phyloP scores from a whole-genome alignment of 305 asterid genomes.

The Solanum hybrid region DNA sequence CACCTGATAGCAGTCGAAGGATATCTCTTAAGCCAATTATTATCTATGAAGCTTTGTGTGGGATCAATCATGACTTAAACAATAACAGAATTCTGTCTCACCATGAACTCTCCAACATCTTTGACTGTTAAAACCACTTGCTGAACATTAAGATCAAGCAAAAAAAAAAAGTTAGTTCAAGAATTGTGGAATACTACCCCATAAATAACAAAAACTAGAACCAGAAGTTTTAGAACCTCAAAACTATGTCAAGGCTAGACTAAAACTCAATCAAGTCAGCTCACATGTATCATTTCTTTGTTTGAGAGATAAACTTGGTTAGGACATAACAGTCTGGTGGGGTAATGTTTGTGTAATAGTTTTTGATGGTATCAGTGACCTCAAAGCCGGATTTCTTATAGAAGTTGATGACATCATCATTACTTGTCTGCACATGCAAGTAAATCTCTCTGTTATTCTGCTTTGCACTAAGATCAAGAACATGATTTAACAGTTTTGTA shows the following conservation, averaged over 20 bases:
- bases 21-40: neutral
- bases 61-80: neutral
- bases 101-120: neutral
- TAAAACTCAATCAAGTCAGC: neutral
- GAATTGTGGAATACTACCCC: neutral
- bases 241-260: neutral
- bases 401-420: constrained; percentile 88
- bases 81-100: neutral
- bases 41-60: neutral
- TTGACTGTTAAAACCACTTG: neutral
- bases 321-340: constrained; percentile 86
- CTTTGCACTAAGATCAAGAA: constrained; percentile 59
- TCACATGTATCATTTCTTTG: constrained; percentile 33
- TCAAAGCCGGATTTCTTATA: constrained; percentile 82
- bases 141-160: neutral
- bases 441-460: constrained; percentile 76
- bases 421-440: constrained; percentile 90
- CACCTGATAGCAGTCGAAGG: neutral
- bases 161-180: neutral
- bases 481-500: constrained; percentile 68
- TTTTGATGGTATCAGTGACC: constrained; percentile 70
- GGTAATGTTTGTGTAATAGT: constrained; percentile 78
- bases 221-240: neutral
- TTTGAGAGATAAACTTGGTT: constrained; percentile 50
- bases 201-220: neutral